Base-by-base conservation (phyloP, 2,329 filamentous ascomycete species). In the Aspergillus spinulosporus region DNA sequence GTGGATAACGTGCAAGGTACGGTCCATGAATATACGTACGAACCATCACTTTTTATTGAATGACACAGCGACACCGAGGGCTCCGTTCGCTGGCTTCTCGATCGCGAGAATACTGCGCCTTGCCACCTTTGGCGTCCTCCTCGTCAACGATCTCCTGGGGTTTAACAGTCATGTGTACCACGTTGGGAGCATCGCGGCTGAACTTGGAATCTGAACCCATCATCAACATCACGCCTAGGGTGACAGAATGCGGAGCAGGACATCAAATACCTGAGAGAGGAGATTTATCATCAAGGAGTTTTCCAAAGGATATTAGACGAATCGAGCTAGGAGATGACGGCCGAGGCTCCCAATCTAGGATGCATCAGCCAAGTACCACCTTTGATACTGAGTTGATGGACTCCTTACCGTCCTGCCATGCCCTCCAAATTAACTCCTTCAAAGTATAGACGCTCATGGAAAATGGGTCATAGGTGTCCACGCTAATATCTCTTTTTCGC, bases 101-200 rank as follows among this genome's bases (percentile, higher is more conserved):
- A 54, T 80, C 77, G 59, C 82, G 77, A 40, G 75, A 66, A 61
- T 76, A 74, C 49, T 77, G 74, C 31, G 69, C 65, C 72, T 88
- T 89, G 57, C 83, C 81, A 34, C 84, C 83, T 68, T 87, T 88
- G 55, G 88, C 86, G 64, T 90, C 88, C 66, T 89, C 87, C 67
- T 94, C 91, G 62, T 95, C 88, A 59, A 93, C 79, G 37, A 88
- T 83, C 68, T 96, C 90, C 68, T 92, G 88, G 2, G 92, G 92
- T 65, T 90, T 89, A 65, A 96, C 86, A 4, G 89, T 93, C 91
- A 96, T 96, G 74, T 96, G 92, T n/a, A 96, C 86, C 29, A 96
- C 89, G 64, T 96, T 96, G 5, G 89, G 84, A 8, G 82, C 79
- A 60, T 91, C 87, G 29, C 81, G 80, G 67, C 84, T 89, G 68